Conservation (phyloP, 2,329 filamentous ascomycete genomes). For the Ciborinia camelliae region DNA sequence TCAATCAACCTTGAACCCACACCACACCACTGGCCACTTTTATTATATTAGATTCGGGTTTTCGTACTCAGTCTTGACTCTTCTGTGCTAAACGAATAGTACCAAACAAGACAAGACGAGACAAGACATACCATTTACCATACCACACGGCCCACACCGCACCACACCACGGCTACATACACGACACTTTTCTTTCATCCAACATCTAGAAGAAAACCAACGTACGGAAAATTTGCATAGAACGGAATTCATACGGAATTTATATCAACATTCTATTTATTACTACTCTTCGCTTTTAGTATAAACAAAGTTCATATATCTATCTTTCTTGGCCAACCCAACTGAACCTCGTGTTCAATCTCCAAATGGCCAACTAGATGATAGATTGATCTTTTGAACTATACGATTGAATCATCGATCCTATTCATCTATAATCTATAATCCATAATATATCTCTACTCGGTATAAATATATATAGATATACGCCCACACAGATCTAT, state of each 20-base stretch:
- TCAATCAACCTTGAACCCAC: background rate
- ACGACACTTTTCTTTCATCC: too few species aligned
- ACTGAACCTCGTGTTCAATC: slow-evolving; percentile 3
- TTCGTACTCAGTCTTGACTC: too few species aligned
- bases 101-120: background rate
- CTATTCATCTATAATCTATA: background rate
- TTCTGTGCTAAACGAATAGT: background rate
- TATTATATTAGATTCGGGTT: too few species aligned
- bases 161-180: too few species aligned
- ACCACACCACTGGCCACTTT: background rate
- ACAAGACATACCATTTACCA: background rate
- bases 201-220: too few species aligned
- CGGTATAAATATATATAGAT: too few species aligned
- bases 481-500: background rate
- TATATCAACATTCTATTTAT: background rate
- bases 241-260: background rate
- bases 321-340: background rate
- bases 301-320: background rate
- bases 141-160: background rate
- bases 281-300: background rate
- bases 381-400: too few species aligned
- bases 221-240: too few species aligned
- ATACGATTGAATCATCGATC: background rate
- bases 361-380: background rate
- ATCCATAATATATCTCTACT: background rate